A percentile compares a stretch with the other conserved stretches of the same genome.
Evolutionary conservation across 2,329 filamentous ascomycete species (phyloP).

Genomic region (Microsporum canis): DNA sequence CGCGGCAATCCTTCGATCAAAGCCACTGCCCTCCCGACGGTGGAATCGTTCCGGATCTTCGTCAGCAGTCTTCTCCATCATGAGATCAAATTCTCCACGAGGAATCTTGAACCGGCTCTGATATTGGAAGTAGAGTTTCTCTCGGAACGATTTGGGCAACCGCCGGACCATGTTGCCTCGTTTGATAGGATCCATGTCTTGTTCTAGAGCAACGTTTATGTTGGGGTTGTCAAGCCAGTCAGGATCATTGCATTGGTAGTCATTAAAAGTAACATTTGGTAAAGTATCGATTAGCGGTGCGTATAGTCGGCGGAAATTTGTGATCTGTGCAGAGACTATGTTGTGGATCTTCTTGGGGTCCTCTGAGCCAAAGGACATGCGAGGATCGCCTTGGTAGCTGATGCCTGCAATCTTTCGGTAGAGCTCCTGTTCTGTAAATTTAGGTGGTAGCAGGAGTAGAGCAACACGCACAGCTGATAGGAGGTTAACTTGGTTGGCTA

Average conservation of each 20-base stretch:
- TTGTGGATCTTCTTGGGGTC: slow-evolving; percentile 87
- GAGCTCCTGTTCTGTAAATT: slow-evolving; percentile 76
- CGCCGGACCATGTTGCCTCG: slow-evolving; percentile 94
- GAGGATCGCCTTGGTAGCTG: slow-evolving; percentile 90
- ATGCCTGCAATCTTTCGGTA: slow-evolving; percentile 87
- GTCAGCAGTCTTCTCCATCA: slow-evolving; percentile 67
- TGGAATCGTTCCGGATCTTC: slow-evolving; percentile 55
- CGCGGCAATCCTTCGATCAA: slow-evolving; percentile 72
- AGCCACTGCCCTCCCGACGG: slow-evolving; percentile 65
- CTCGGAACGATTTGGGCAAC: slow-evolving; percentile 73
- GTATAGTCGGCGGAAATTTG: slow-evolving; percentile 86
- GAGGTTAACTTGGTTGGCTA: slow-evolving; percentile 93
- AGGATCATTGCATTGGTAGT: slow-evolving; percentile 46
- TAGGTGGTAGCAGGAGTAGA: slow-evolving; percentile 68
- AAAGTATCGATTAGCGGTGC: slow-evolving; percentile 78
- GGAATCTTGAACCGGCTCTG: slow-evolving; percentile 84
- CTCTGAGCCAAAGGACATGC: slow-evolving; percentile 83
- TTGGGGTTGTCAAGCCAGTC: slow-evolving; percentile 54
- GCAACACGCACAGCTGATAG: slow-evolving; percentile 84
- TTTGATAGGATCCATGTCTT: slow-evolving; percentile 86
- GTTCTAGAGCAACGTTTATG: slow-evolving; percentile 57
- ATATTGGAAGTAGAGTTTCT: slow-evolving; percentile 88
- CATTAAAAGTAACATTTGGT: slow-evolving; percentile 72
- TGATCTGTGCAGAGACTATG: slow-evolving; percentile 83
- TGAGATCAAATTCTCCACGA: slow-evolving; percentile 66